A percentile compares a stretch with the other conserved stretches of the same genome.
Evolutionary conservation across 345 rosid species (phyloP).

Genomic region (Gossypium rotundifolium): DNA sequence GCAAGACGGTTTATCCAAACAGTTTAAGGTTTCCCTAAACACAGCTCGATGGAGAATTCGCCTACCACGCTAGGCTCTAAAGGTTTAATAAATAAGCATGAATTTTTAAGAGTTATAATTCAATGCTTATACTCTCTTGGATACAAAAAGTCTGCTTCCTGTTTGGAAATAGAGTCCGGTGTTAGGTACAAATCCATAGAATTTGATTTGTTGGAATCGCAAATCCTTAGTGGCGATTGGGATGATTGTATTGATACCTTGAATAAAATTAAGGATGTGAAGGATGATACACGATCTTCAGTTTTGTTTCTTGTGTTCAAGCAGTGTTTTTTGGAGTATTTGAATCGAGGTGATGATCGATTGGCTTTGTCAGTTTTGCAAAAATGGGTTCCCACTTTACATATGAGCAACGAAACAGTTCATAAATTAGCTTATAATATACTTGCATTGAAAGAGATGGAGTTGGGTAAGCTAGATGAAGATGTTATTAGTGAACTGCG

Average conservation of each 20-base stretch:
- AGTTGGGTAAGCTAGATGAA: conserved; percentile 30
- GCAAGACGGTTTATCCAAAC: background rate
- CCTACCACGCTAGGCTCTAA: conserved; percentile 40
- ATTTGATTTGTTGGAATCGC: conserved; percentile 48
- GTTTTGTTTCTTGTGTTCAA: conserved; percentile 59
- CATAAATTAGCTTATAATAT: conserved; percentile 50
- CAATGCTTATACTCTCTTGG: conserved; percentile 76
- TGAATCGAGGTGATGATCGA: conserved; percentile 49
- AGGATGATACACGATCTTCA: conserved; percentile 41
- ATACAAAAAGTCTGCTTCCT: conserved; percentile 56
- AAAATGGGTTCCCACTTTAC: conserved; percentile 46
- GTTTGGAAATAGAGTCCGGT: conserved; percentile 63
- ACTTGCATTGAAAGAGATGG: conserved; percentile 41
- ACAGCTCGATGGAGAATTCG: conserved; percentile 44
- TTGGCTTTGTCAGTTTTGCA: conserved; percentile 50
- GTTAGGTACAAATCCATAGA: conserved; percentile 40
- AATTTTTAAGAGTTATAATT: conserved; percentile 58
- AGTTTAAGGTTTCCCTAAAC: background rate
- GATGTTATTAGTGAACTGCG: conserved; percentile 35
- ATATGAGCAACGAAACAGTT: conserved; percentile 48
- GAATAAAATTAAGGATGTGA: conserved; percentile 30
- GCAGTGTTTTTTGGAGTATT: conserved; percentile 62
- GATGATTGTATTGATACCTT: conserved; percentile 47
- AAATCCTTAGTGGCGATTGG: conserved; percentile 62
- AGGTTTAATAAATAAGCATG: conserved; percentile 56